Evolutionary conservation across 1,284 basidiomycete genomes (phyloP).

Genomic region (Ustilago lituana): DNA sequence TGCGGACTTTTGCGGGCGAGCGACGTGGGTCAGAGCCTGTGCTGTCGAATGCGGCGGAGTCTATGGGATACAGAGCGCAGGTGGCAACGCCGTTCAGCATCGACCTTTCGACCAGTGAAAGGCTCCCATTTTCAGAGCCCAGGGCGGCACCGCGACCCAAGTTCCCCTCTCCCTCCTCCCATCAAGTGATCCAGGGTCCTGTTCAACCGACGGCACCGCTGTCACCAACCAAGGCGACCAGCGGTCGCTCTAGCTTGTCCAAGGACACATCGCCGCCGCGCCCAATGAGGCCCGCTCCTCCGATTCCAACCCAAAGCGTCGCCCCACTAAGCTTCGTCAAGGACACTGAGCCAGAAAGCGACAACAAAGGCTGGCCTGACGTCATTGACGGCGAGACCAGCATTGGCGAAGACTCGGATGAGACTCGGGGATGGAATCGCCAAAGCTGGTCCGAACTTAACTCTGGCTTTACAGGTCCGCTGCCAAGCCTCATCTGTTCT

Average conservation of each 20-base stretch:
- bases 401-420: slow-evolving; percentile 17
- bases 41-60: background rate
- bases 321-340: background rate
- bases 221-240: background rate
- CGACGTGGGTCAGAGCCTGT: slow-evolving; percentile 15
- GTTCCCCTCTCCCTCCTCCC: background rate
- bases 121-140: slow-evolving; percentile 8
- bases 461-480: slow-evolving; percentile 4
- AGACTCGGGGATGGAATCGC: slow-evolving; percentile 13
- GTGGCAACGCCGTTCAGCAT: slow-evolving; percentile 9
- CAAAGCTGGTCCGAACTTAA: slow-evolving; percentile 23
- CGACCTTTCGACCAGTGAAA: slow-evolving; percentile 11
- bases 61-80: background rate
- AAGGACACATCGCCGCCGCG: slow-evolving; percentile 11
- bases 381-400: slow-evolving; percentile 12
- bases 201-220: background rate
- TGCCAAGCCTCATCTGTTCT: slow-evolving; percentile 22
- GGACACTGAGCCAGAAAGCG: background rate
- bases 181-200: too few species aligned
- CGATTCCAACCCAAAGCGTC: background rate
- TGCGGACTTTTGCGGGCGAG: slow-evolving; percentile 6
- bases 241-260: background rate
- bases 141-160: slow-evolving; percentile 16
- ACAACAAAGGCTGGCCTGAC: background rate
- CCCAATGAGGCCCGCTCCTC: slow-evolving; percentile 14